phyloP scores from a whole-genome alignment of 352 stramenopile genomes.

The Phytophthora cryptogea region DNA sequence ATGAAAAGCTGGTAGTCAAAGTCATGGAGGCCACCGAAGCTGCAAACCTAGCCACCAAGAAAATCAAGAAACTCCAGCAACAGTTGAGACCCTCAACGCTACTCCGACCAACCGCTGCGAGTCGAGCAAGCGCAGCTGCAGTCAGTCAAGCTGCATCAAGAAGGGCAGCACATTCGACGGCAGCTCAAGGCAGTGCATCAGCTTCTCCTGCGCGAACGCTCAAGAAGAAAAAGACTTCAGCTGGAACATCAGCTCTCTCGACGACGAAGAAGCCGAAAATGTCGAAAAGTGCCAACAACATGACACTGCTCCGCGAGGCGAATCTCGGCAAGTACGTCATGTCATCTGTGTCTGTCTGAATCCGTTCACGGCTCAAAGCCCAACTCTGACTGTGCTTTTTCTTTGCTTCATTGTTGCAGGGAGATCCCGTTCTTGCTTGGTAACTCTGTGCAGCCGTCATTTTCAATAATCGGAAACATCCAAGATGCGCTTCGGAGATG shows the following conservation, averaged over 20 bases:
- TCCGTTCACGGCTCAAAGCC: not conserved
- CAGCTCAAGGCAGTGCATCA: not conserved
- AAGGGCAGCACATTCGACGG: conserved; percentile 17
- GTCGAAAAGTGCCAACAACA: conserved; percentile 55
- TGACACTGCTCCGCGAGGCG: conserved; percentile 61
- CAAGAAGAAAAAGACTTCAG: conserved; percentile 32
- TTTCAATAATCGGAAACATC: conserved; percentile 74
- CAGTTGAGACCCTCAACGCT: conserved; percentile 54
- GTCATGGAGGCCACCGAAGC: conserved; percentile 65
- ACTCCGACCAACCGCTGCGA: conserved; percentile 59
- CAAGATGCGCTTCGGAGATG: conserved; percentile 76
- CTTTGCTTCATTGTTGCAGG: conserved; percentile 25
- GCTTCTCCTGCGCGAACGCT: conserved; percentile 7
- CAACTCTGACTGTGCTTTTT: not conserved
- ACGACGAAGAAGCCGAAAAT: conserved; percentile 44
- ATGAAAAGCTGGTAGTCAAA: conserved; percentile 72
- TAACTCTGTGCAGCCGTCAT: conserved; percentile 57
- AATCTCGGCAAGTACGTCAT: conserved; percentile 67
- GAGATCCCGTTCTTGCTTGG: conserved; percentile 74
- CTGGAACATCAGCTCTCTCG: conserved; percentile 7
- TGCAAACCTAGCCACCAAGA: conserved; percentile 58
- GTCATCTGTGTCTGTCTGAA: conserved; percentile 13
- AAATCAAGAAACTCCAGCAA: conserved; percentile 58
- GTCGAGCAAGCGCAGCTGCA: conserved; percentile 40
- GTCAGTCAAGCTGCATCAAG: conserved; percentile 19